A percentile compares a stretch with the other conserved stretches of the same genome.
phyloP scores from a whole-genome alignment of 2,329 filamentous ascomycete genomes.

The Fusarium paranaense region DNA sequence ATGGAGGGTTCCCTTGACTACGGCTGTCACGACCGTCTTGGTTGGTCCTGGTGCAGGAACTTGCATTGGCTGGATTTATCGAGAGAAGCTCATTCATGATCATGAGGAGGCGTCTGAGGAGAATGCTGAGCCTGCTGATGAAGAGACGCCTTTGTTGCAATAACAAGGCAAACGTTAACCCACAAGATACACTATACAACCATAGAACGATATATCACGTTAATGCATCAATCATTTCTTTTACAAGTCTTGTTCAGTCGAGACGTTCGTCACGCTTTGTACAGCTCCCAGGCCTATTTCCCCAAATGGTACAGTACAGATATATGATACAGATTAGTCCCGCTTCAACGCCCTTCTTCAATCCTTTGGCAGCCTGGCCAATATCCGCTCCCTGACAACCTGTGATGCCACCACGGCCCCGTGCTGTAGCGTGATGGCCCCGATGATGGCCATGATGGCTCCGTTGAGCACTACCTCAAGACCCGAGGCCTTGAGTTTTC shows the following conservation, averaged over 20 bases:
- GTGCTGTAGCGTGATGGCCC: conserved; percentile 88
- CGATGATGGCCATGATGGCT: conserved; percentile 85
- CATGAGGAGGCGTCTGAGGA: conserved; percentile 22
- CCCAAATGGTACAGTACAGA: conserved; percentile 42
- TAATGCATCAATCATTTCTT: conserved; percentile 13
- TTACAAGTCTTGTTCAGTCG: conserved; percentile 34
- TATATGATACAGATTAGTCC: conserved; percentile 47
- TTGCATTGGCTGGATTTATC: conserved; percentile 54
- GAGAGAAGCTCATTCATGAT: conserved; percentile 51
- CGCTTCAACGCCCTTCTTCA: conserved; percentile 17
- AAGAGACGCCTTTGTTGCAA: conserved; percentile 51
- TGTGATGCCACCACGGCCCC: conserved; percentile 82
- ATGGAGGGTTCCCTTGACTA: conserved; percentile 53
- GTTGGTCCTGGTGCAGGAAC: conserved; percentile 54
- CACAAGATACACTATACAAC: background rate
- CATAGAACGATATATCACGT: conserved; percentile 27
- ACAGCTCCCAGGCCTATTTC: conserved; percentile 41
- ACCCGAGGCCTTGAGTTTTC: conserved; percentile 79
- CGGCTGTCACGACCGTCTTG: conserved; percentile 44
- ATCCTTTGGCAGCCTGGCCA: conserved; percentile 54
- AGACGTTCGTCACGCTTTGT: conserved; percentile 40
- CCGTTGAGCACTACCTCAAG: conserved; percentile 79
- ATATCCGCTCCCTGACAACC: conserved; percentile 80
- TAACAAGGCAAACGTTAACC: conserved; percentile 4
- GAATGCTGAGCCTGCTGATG: conserved; percentile 36